phyloP scores from a whole-genome alignment of 805 yeast species.

The Metschnikowia arizonensis region DNA sequence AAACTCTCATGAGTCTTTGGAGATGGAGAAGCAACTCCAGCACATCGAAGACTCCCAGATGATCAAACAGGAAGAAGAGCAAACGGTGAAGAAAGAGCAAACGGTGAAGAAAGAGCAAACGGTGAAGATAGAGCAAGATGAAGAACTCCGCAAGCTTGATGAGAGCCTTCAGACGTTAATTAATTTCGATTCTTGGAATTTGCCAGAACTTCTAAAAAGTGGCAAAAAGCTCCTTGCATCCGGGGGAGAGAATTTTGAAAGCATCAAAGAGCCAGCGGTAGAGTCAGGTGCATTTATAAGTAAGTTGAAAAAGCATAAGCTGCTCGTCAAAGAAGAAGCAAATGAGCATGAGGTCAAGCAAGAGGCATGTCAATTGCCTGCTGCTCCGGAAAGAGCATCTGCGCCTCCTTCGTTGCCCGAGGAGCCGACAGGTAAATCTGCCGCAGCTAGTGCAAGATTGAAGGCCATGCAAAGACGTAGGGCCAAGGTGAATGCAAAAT shows the following conservation, averaged over 20 bases:
- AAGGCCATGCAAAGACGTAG: conserved; percentile 92
- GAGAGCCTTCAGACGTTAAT: conserved; percentile 42
- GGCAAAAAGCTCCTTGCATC: conserved; percentile 60
- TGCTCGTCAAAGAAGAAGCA: conserved; percentile 28
- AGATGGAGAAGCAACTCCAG: conserved; percentile 20
- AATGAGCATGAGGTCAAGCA: conserved; percentile 1
- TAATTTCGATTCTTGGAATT: conserved; percentile 48
- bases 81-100: conserved; percentile 35
- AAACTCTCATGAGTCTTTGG: conserved; percentile 39
- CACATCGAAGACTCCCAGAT: conserved; percentile 17
- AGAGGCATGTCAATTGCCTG: not conserved
- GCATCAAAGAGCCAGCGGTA: conserved; percentile 31
- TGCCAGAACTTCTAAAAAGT: conserved; percentile 45
- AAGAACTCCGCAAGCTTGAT: conserved; percentile 36
- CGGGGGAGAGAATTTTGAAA: conserved; percentile 44
- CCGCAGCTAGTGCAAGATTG: conserved; percentile 65
- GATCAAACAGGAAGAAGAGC: conserved; percentile 26
- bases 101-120: conserved; percentile 36
- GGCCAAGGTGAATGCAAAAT: conserved; percentile 67
- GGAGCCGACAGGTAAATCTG: conserved; percentile 23
- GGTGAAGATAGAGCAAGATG: conserved; percentile 40
- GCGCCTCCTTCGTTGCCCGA: not conserved
- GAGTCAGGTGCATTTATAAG: conserved; percentile 43
- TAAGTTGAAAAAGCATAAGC: conserved; percentile 48
- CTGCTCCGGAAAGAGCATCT: not conserved